Conservation (phyloP, 169 alveolate species). For the Eimeria praecox region DNA sequence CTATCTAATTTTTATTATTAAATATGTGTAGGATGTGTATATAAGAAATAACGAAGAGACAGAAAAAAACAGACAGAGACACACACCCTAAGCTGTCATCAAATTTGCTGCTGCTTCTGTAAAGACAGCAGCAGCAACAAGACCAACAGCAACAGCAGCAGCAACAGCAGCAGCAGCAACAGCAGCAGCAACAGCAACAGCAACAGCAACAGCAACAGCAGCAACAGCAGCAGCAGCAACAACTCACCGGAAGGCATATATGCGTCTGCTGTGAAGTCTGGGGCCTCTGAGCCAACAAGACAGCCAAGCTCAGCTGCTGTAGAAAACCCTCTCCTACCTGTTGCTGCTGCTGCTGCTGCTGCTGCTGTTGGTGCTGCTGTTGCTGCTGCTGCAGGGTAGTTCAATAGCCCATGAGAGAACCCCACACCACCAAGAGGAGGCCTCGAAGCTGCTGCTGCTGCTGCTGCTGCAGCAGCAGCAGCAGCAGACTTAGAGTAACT, state of each 20-base stretch:
- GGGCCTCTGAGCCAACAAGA: slow-evolving; percentile 5
- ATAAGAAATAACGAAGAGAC: too few species aligned
- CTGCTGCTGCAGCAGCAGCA: too few species aligned
- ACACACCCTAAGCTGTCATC: neutral
- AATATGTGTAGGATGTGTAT: too few species aligned
- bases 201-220: neutral
- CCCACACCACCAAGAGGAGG: neutral
- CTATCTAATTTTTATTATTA: too few species aligned
- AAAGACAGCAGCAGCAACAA: neutral
- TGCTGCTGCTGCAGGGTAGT: slow-evolving; percentile 19
- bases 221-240: slow-evolving; percentile 26
- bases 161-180: slow-evolving; percentile 10
- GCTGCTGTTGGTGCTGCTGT: neutral
- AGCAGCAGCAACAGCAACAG: slow-evolving; percentile 6
- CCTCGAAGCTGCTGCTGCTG: too few species aligned
- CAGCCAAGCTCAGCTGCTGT: neutral
- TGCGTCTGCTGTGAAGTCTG: slow-evolving; percentile 10
- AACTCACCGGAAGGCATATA: too few species aligned
- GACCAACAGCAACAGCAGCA: neutral
- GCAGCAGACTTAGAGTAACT: too few species aligned
- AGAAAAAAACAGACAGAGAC: neutral
- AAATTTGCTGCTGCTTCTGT: neutral
- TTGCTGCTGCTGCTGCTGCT: slow-evolving; percentile 6
- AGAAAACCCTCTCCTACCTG: neutral
- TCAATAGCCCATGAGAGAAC: neutral